A percentile compares a stretch with the other conserved stretches of the same genome.
These are phyloP conservation scores for Colletotrichum graminicola DNA, from an alignment of 2,329 filamentous ascomycete species.

Conservation along the genomic window DNA sequence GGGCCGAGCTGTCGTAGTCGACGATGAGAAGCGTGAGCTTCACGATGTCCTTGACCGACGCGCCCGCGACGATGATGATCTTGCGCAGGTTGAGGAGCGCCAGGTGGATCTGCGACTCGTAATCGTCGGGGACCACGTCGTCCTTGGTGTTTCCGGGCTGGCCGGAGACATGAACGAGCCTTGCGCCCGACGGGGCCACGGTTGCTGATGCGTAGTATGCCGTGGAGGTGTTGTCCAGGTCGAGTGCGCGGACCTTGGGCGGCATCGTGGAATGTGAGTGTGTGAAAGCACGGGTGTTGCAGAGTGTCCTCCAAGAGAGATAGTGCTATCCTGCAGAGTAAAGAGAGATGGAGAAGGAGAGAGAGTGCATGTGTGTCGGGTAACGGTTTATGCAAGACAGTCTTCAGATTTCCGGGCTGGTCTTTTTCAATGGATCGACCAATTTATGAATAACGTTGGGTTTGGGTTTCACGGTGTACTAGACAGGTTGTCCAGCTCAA, in stretches of 20 bases:
- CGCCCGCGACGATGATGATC: neutral
- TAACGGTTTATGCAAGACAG: neutral
- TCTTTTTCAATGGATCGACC: neutral
- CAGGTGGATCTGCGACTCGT: neutral
- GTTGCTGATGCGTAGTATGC: neutral
- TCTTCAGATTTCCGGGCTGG: neutral
- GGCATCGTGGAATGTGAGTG: too few relatives aligned
- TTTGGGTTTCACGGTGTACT: too few relatives aligned
- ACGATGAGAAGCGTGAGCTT: neutral
- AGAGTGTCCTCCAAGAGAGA: neutral
- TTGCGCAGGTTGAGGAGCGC: neutral
- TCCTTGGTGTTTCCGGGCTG: neutral
- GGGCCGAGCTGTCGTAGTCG: neutral
- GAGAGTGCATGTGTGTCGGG: too few relatives aligned
- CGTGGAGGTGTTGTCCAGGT: neutral
- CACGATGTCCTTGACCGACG: neutral
- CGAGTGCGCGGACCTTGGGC: neutral
- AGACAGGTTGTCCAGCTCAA: neutral
- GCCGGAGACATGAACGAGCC: neutral
- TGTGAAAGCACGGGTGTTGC: neutral
- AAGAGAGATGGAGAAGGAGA: neutral
- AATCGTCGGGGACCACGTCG: neutral
- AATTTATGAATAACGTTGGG: neutral
- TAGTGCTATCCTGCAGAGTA: neutral
- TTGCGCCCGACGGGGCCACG: neutral